A percentile compares a stretch with the other conserved stretches of the same genome.
phyloP scores from a whole-genome alignment of 257 asterid species.

The Solanum piurae region DNA sequence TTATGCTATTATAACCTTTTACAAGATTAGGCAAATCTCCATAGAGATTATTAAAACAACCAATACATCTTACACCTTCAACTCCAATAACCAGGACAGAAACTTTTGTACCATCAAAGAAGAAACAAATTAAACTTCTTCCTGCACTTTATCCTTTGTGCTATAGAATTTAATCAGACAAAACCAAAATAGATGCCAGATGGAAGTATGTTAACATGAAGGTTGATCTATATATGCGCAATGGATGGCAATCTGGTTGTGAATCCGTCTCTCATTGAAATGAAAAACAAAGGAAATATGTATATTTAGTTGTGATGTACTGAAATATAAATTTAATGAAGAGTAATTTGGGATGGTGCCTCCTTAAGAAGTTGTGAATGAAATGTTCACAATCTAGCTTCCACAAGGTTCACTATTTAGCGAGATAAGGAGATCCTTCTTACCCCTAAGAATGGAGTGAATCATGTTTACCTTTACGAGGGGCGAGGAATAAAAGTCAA shows the following conservation, averaged over 20 bases:
- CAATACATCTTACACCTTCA: not conserved
- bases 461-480: not conserved
- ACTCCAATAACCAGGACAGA: not conserved
- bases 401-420: not conserved
- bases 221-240: not conserved
- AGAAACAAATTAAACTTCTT: not conserved
- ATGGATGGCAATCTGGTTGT: not conserved
- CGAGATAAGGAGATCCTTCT: not conserved
- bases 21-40: not conserved
- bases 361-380: not conserved
- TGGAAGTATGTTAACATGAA: not conserved
- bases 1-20: not conserved
- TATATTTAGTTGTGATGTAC: not conserved
- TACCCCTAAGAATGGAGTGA: not conserved
- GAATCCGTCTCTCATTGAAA: not conserved
- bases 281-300: not conserved
- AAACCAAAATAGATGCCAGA: not conserved
- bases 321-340: not conserved
- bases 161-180: not conserved
- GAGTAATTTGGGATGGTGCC: not conserved
- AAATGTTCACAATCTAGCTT: not conserved
- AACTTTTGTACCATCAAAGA: not conserved
- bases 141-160: not conserved
- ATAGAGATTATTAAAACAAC: not conserved
- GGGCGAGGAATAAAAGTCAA: not conserved